phyloP scores from a whole-genome alignment of 2,329 filamentous ascomycete genomes.

The Colletotrichum somersetense region DNA sequence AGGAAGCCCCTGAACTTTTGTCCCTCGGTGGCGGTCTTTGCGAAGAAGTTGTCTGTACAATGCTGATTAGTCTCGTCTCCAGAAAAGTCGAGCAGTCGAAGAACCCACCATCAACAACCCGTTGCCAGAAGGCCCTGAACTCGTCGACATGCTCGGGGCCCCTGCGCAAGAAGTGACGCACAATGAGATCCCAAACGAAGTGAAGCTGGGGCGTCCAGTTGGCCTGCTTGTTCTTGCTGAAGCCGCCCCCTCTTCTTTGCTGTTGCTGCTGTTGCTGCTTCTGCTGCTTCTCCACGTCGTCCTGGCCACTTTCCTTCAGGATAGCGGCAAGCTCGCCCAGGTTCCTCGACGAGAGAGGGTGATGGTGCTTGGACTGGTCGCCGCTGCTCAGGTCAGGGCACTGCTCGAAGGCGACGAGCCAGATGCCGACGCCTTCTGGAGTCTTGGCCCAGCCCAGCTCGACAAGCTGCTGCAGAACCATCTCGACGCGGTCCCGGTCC shows the following conservation, averaged over 20 bases:
- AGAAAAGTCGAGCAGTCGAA: background rate
- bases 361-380: conserved; percentile 79
- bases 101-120: conserved; percentile 83
- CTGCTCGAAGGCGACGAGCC: conserved; percentile 76
- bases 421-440: conserved; percentile 90
- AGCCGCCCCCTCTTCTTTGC: conserved; percentile 44
- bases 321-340: conserved; percentile 78
- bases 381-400: conserved; percentile 67
- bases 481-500: conserved; percentile 60
- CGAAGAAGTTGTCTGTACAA: conserved; percentile 81
- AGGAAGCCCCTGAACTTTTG: conserved; percentile 94
- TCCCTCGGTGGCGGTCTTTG: conserved; percentile 83
- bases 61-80: conserved; percentile 44
- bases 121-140: conserved; percentile 86
- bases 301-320: conserved; percentile 78
- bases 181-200: conserved; percentile 87
- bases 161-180: conserved; percentile 65
- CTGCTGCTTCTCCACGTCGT: conserved; percentile 55
- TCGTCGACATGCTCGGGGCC: conserved; percentile 55
- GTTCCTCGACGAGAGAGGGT: conserved; percentile 79
- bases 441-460: conserved; percentile 80
- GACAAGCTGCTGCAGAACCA: conserved; percentile 71
- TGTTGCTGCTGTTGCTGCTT: conserved; percentile 39
- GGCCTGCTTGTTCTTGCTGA: conserved; percentile 70
- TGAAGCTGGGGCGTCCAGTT: conserved; percentile 85